These are phyloP conservation scores for Borovskyia barvae DNA, from an alignment of 208 protist species.

Conservation along the genomic window DNA sequence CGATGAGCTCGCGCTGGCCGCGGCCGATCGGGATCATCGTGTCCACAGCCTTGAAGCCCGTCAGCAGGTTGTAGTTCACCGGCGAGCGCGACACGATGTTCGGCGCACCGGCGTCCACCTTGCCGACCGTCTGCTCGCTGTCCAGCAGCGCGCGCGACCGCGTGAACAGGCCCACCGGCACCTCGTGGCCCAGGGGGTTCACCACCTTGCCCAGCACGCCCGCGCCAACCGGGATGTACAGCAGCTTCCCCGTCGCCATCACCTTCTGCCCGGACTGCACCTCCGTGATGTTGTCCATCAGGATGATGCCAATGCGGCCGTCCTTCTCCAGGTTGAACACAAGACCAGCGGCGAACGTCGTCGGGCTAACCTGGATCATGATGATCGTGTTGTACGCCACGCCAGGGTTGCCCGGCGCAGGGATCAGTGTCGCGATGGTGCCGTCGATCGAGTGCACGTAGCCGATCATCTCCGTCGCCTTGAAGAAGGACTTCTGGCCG, in stretches of 20 bases:
- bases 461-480: constrained; percentile 84
- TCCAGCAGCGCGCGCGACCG: constrained; percentile 53
- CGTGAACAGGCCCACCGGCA: constrained; percentile 65
- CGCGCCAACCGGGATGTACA: constrained; percentile 82
- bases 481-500: constrained; percentile 79
- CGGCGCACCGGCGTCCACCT: constrained; percentile 91
- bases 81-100: constrained; percentile 91
- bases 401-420: constrained; percentile 66
- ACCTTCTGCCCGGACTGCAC: constrained; percentile 87
- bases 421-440: constrained; percentile 83
- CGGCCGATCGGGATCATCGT: constrained; percentile 93
- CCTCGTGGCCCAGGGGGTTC: constrained; percentile 82
- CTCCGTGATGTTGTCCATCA: constrained; percentile 88
- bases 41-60: constrained; percentile 92
- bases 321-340: constrained; percentile 89
- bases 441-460: constrained; percentile 88
- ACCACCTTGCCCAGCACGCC: constrained; percentile 85
- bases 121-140: constrained; percentile 48
- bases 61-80: constrained; percentile 93
- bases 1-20: constrained; percentile 94
- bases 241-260: constrained; percentile 80
- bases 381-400: constrained; percentile 89
- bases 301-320: constrained; percentile 83
- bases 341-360: constrained; percentile 68
- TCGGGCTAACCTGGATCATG: constrained; percentile 80